Evolutionary conservation across 768 basidiomycete genomes (phyloP).

Genomic region (Melanogaster broomeanus): DNA sequence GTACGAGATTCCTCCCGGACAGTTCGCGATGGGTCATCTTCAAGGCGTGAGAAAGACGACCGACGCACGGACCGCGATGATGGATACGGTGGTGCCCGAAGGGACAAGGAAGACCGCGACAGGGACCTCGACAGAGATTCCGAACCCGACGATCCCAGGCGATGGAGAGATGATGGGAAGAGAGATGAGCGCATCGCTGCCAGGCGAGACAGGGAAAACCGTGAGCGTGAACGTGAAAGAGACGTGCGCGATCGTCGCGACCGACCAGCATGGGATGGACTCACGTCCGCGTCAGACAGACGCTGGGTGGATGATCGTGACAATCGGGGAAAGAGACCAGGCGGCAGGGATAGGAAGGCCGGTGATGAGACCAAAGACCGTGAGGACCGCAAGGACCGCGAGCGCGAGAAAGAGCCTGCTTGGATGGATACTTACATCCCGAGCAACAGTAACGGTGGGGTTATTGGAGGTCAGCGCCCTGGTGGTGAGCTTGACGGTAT

Average conservation of each 20-base stretch:
- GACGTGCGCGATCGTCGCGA: slow-evolving; percentile 48
- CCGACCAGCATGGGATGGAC: slow-evolving; percentile 49
- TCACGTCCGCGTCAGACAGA: slow-evolving; percentile 48
- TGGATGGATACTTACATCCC: slow-evolving; percentile 93
- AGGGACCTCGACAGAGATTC: slow-evolving; percentile 46
- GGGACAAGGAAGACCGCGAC: slow-evolving; percentile 40
- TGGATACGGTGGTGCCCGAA: slow-evolving; percentile 17
- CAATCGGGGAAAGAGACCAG: slow-evolving; percentile 55
- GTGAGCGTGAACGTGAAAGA: slow-evolving; percentile 36
- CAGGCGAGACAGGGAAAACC: slow-evolving; percentile 55
- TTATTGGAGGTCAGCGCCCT: slow-evolving; percentile 59
- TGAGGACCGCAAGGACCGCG: slow-evolving; percentile 51
- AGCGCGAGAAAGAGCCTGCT: slow-evolving; percentile 83
- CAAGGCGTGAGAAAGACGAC: slow-evolving; percentile 49
- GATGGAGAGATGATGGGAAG: slow-evolving; percentile 83
- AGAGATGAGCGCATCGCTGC: slow-evolving; percentile 73
- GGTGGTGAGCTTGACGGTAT: slow-evolving; percentile 80
- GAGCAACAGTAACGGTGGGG: slow-evolving; percentile 52
- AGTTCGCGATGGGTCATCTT: slow-evolving; percentile 57
- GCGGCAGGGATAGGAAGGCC: slow-evolving; percentile 59
- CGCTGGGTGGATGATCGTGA: slow-evolving; percentile 75
- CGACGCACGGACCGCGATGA: slow-evolving; percentile 38
- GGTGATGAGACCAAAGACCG: slow-evolving; percentile 51
- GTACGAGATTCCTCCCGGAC: slow-evolving; percentile 62
- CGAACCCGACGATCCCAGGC: slow-evolving; percentile 68